Base-by-base conservation (phyloP, 805 yeast genomes). In the Candida chauliodis region DNA sequence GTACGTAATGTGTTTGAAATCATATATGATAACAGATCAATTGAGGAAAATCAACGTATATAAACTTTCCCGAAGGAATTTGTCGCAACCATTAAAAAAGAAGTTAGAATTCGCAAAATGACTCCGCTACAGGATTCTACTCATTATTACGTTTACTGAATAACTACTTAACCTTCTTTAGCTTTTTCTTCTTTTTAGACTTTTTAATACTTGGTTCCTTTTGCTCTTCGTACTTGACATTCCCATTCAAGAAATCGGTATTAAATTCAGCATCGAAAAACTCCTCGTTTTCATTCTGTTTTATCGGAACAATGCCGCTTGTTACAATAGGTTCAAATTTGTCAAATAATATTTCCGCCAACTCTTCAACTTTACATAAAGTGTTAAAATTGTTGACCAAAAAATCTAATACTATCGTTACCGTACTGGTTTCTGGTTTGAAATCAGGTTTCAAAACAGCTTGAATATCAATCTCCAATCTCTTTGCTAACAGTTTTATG, bases 321-420 rank as follows among this genome's bases (percentile, higher is more conserved):
- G 28, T 30, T 20, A 40, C 36, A 10, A 43, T 28, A 3, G 44
- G 34, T 38, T 61, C 63, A 28, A 61, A 54, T 28, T 45, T 46
- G 8, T 47, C 52, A 36, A 55, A 60, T 35, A 58, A 40, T 3
- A 42, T 27, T 38, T 59, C 61, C 4, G 61, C 64, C 32, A 63
- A 45, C 26, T 40, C 43, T 43, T 57, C 61, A 18, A 58, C 52
- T 36, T 55, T 59, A 39, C 64, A 54, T 21, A 63, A 45, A 10
- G 55, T 53, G 30, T 63, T 61, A 50, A 61, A 63, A 29, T 58
- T 42, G 8, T 41, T 36, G 34, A 63, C 47, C 38, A 64, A 61
- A 24, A 54, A 43, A 16, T 37, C 34, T 30, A 58, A 58, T 44
- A 59, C 61, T 8, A 43, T 36, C 8, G 38, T 36, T 14, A 55